Base-by-base conservation (phyloP, 352 stramenopile genomes). In the Phytophthora citrophthora region DNA sequence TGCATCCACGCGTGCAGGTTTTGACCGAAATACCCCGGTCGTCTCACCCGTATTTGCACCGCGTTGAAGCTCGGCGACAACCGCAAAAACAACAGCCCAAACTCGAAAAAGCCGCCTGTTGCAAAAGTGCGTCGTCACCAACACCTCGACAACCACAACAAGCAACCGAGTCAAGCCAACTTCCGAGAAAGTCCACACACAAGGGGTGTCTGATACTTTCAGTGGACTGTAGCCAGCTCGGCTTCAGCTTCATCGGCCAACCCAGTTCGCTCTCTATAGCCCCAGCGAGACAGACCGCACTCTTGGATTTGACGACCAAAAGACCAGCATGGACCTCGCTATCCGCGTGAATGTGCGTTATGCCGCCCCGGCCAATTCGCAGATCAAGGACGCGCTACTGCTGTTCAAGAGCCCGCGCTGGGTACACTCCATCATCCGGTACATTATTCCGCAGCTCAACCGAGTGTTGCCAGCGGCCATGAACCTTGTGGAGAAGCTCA, bases 311-410 rank as follows among this genome's bases (percentile, higher is more conserved):
- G 43, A 38, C 48, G 16, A 11, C 16, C 1, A 34, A n/a, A 10
- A 27, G 18, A 43, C 23, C 8, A 26, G 18, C 9, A 94, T 96
- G 88, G 88, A 96, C 68, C 78, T 96, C 43, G 88, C 88, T 15
- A 94, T 96, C 53, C 88, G 88, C 39, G 88, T 96, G 11, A 96
- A 96, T 66, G 88, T 96, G 46, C 86, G 88, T 53, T 96, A 96
- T 67, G 83, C 86, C 10, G 86, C 88, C 53, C 88, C 88, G 31
- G 79, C 78, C 55, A 86, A 96, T 66, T 94, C 88, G 45, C 84
- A 93, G 72, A 93, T 94, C 68, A 94, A 96, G 64, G 88, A 96
- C 72, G 88, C 83, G 51, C 64, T 96, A 50, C 71, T 82, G 8
- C 71, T 96, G 31, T 96, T 96, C 74, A 96, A 96, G 83, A 94